Percentiles rank a stretch among this genome's conserved stretches.
Evolutionary conservation across 768 basidiomycete genomes (phyloP).

Genomic region (Psilocybe tampanensis): DNA sequence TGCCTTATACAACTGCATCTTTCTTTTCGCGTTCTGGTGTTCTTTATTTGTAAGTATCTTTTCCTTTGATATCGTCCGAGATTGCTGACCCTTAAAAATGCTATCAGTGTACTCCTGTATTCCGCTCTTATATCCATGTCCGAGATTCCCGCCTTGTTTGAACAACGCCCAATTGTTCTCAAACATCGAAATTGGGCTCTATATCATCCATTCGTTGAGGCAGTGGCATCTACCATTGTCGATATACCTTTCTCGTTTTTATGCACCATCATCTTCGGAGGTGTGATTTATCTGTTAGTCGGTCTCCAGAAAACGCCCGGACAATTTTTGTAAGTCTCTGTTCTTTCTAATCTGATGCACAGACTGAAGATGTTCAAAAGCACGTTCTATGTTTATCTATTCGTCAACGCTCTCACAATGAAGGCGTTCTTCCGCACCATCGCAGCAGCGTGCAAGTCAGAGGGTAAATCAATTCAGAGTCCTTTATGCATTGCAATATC

Average conservation of each 20-base stretch:
- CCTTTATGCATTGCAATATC: too few species aligned
- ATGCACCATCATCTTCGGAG: slow-evolving; percentile 43
- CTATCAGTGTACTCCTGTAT: slow-evolving; percentile 48
- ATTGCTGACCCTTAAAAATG: not conserved
- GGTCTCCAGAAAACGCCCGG: slow-evolving; percentile 52
- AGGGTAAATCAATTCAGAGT: not conserved
- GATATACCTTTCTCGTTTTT: slow-evolving; percentile 58
- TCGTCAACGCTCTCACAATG: slow-evolving; percentile 63
- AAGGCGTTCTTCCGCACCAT: slow-evolving; percentile 76
- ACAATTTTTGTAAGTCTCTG: slow-evolving; percentile 62
- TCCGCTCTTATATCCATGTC: slow-evolving; percentile 61
- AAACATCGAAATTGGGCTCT: slow-evolving; percentile 63
- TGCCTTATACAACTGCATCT: slow-evolving; percentile 54
- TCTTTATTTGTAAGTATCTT: slow-evolving; percentile 57
- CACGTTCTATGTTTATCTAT: slow-evolving; percentile 59
- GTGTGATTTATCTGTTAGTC: slow-evolving; percentile 65
- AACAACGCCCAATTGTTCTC: slow-evolving; percentile 61
- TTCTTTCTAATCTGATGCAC: not conserved
- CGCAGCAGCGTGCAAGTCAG: slow-evolving; percentile 59
- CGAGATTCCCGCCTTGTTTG: slow-evolving; percentile 64
- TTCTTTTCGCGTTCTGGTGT: slow-evolving; percentile 81
- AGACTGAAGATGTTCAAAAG: slow-evolving; percentile 28
- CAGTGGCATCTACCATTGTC: slow-evolving; percentile 59
- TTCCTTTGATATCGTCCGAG: not conserved
- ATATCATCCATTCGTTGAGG: slow-evolving; percentile 43